Conservation (phyloP, 2,329 filamentous ascomycete species). For the Dryadomyces sulphureus region DNA sequence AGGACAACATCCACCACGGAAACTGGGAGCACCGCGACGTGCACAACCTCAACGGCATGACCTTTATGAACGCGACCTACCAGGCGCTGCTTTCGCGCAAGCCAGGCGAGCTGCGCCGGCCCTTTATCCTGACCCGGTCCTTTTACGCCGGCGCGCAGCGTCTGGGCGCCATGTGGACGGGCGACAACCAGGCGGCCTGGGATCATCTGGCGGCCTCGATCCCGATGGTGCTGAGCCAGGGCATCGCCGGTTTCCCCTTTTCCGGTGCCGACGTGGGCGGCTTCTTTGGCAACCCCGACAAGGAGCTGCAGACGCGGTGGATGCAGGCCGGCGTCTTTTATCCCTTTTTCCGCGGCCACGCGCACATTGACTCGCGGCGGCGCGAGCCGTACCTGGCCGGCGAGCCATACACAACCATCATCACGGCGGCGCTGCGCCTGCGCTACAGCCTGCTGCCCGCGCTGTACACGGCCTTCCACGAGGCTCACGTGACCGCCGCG, state of each 20-base stretch:
- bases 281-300: conserved; percentile 94
- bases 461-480: conserved; percentile 95
- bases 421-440: conserved; percentile 74
- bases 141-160: conserved; percentile 89
- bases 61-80: conserved; percentile 88
- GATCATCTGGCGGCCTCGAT: conserved; percentile 76
- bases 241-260: conserved; percentile 87
- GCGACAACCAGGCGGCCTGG: conserved; percentile 92
- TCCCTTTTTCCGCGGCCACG: conserved; percentile 94
- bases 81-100: conserved; percentile 72
- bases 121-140: conserved; percentile 83
- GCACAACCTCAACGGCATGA: conserved; percentile 91
- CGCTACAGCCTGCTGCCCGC: conserved; percentile 80
- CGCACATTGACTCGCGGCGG: conserved; percentile 88
- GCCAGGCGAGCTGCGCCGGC: conserved; percentile 69
- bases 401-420: conserved; percentile 73
- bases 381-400: conserved; percentile 83
- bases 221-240: conserved; percentile 87
- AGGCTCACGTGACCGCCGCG: conserved; percentile 66
- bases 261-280: conserved; percentile 91
- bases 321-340: conserved; percentile 96
- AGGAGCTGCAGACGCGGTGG: conserved; percentile 85
- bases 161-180: conserved; percentile 93
- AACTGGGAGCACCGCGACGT: conserved; percentile 95
- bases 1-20: conserved; percentile 85